A percentile compares a stretch with the other conserved stretches of the same genome.
Evolutionary conservation across 495 filamentous ascomycete species (phyloP).

Genomic region (Lineolata rhizophorae): DNA sequence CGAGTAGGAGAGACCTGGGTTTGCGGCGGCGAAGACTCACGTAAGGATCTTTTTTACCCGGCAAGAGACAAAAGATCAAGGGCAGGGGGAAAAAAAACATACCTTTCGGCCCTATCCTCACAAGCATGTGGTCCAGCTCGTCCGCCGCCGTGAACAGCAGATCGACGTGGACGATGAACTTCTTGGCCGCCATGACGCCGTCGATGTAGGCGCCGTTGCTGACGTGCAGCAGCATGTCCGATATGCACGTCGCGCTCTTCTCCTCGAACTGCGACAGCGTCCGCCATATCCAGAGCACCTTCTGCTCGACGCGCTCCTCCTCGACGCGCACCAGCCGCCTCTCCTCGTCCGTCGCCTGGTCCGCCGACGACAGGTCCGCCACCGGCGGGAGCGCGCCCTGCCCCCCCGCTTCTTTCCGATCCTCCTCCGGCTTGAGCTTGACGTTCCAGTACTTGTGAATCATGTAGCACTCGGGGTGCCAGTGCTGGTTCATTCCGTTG

Average conservation of each 20-base stretch:
- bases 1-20: constrained; percentile 73
- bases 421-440: constrained; percentile 25
- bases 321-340: constrained; percentile 56
- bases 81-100: constrained; percentile 13
- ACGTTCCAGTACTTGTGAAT: constrained; percentile 99
- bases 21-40: too few species aligned
- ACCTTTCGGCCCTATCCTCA: constrained; percentile 52
- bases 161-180: constrained; percentile 91
- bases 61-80: constrained; percentile 3
- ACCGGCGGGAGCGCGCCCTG: too few species aligned
- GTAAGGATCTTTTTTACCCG: too few species aligned
- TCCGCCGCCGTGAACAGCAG: constrained; percentile 81
- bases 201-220: constrained; percentile 95
- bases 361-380: constrained; percentile 25
- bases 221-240: constrained; percentile 96
- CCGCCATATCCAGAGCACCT: constrained; percentile 96
- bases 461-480: constrained; percentile 99
- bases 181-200: constrained; percentile 86
- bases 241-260: constrained; percentile 92
- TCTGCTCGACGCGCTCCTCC: constrained; percentile 91
- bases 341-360: constrained; percentile 51
- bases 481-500: constrained; percentile 94
- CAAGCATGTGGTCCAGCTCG: constrained; percentile 52
- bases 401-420: too few species aligned
- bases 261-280: constrained; percentile 94